phyloP scores from a whole-genome alignment of 805 yeast species.

The Hanseniaspora osmophila region DNA sequence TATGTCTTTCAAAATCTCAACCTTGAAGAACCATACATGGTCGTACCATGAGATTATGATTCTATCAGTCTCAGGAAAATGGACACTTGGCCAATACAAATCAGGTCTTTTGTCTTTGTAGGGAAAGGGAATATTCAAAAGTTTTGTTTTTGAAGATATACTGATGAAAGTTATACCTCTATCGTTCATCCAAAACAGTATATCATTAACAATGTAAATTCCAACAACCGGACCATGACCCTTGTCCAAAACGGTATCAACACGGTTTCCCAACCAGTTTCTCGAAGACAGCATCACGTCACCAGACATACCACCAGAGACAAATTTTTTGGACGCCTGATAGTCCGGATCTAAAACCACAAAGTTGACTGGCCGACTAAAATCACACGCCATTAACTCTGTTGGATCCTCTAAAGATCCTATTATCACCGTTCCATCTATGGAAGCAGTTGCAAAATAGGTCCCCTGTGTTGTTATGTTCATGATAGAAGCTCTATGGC shows the following conservation, averaged over 20 bases:
- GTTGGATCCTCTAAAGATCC: conserved; percentile 50
- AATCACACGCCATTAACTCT: conserved; percentile 63
- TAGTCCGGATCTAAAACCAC: conserved; percentile 71
- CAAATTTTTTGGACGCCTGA: conserved; percentile 43
- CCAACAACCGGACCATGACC: conserved; percentile 60
- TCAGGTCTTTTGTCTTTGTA: conserved; percentile 48
- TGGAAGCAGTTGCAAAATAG: conserved; percentile 74
- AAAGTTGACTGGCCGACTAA: conserved; percentile 77
- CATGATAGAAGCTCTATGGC: conserved; percentile 74
- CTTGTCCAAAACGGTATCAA: conserved; percentile 48
- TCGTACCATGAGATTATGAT: conserved; percentile 74
- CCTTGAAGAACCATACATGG: conserved; percentile 55
- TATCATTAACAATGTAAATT: conserved; percentile 45
- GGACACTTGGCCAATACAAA: conserved; percentile 69
- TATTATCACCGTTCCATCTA: conserved; percentile 84
- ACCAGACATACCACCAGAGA: conserved; percentile 86
- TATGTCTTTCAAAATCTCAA: conserved; percentile 21
- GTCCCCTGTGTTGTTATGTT: conserved; percentile 60
- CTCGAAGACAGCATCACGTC: conserved; percentile 58
- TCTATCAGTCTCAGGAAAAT: conserved; percentile 48
- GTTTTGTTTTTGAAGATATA: conserved; percentile 31
- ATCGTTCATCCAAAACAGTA: conserved; percentile 75
- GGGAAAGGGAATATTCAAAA: conserved; percentile 45
- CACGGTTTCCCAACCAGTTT: conserved; percentile 78
- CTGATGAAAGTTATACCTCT: conserved; percentile 61